A percentile compares a stretch with the other conserved stretches of the same genome.
Conservation (phyloP, 2,329 filamentous ascomycete species). For the Acrocalymma vagum region DNA sequence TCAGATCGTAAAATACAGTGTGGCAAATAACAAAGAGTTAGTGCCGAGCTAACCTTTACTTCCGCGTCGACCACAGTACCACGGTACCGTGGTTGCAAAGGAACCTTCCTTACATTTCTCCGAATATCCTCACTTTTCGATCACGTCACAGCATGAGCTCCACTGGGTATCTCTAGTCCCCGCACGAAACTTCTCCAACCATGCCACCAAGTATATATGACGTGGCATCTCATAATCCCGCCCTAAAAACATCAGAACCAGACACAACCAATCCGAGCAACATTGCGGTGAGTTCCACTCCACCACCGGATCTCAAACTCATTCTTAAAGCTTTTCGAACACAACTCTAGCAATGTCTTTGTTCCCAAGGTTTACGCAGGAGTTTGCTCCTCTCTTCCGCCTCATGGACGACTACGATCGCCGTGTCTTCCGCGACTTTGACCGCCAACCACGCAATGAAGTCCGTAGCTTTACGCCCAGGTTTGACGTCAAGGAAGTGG, state of each 20-base stretch:
- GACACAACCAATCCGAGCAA: conserved; percentile 31
- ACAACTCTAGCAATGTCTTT: conserved; percentile 37
- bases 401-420: conserved; percentile 54
- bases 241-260: conserved; percentile 23
- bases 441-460: conserved; percentile 8
- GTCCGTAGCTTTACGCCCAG: conserved; percentile 71
- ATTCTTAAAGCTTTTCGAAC: conserved; percentile 14
- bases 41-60: too few species aligned
- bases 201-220: conserved; percentile 10
- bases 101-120: too few species aligned
- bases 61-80: too few species aligned
- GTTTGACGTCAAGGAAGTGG: conserved; percentile 78
- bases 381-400: conserved; percentile 50
- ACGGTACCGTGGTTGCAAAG: too few species aligned
- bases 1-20: too few species aligned
- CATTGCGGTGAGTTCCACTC: conserved; percentile 26
- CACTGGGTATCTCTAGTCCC: conserved; percentile 12
- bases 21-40: too few species aligned
- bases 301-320: conserved; percentile 26
- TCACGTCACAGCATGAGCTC: conserved; percentile 16
- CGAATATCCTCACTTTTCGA: conserved; percentile 31
- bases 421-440: conserved; percentile 17
- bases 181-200: conserved; percentile 39
- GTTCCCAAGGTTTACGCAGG: conserved; percentile 41
- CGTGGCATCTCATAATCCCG: conserved; percentile 1